Conservation (phyloP, 306 rosid genomes). For the Delonix regia region DNA sequence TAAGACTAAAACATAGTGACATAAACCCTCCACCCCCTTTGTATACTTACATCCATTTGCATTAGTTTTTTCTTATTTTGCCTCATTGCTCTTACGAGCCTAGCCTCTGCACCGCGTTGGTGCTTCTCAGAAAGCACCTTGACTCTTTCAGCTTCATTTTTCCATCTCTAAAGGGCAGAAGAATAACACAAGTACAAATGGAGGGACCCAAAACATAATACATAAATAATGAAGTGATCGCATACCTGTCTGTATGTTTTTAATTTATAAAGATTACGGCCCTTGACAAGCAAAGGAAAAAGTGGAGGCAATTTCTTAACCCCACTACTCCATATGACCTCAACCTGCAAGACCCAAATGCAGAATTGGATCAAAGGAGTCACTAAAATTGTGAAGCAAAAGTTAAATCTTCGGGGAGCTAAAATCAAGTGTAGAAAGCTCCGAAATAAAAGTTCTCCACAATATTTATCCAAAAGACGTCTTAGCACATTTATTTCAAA, state of each 20-base stretch:
- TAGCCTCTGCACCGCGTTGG: slow-evolving; percentile 71
- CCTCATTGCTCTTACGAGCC: slow-evolving; percentile 55
- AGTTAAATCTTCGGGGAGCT: not conserved
- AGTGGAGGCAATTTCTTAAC: slow-evolving; percentile 57
- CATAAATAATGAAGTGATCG: not conserved
- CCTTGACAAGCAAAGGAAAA: slow-evolving; percentile 79
- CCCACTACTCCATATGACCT: slow-evolving; percentile 84
- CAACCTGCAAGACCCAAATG: slow-evolving; percentile 54
- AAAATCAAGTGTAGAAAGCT: slow-evolving; percentile 10
- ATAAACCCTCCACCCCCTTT: not conserved
- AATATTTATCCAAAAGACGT: slow-evolving; percentile 21
- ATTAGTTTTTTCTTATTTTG: slow-evolving; percentile 43
- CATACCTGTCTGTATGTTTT: slow-evolving; percentile 77
- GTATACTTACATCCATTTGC: slow-evolving; percentile 49
- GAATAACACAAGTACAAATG: slow-evolving; percentile 32
- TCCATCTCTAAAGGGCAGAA: slow-evolving; percentile 64
- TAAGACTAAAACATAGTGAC: slow-evolving; percentile 20
- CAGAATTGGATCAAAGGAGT: slow-evolving; percentile 26
- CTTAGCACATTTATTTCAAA: slow-evolving; percentile 11
- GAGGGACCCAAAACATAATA: not conserved
- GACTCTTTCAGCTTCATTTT: slow-evolving; percentile 66
- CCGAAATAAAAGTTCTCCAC: not conserved
- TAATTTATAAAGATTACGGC: slow-evolving; percentile 78
- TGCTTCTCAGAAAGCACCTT: slow-evolving; percentile 80
- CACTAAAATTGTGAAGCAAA: slow-evolving; percentile 11